Percentiles rank a stretch among this genome's conserved stretches.
Conservation (phyloP, 2,329 filamentous ascomycete species). For the Talaromyces sp. region DNA sequence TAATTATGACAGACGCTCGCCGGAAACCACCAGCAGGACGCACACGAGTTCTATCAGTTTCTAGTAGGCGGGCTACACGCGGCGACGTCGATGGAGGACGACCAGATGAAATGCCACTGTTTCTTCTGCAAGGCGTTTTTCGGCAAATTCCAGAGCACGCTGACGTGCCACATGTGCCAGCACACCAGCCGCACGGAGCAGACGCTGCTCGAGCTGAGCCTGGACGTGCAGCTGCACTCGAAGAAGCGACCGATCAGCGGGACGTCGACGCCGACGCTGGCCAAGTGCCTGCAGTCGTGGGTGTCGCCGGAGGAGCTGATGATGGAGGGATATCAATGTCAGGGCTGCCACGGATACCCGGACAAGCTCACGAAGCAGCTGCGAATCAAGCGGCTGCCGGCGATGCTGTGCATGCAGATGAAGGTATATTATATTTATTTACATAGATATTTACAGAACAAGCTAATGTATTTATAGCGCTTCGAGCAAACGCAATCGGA, state of each 20-base stretch:
- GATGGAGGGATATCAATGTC: constrained; percentile 77
- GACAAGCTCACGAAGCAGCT: constrained; percentile 81
- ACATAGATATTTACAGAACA: neutral
- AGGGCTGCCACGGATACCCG: constrained; percentile 65
- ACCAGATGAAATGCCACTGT: constrained; percentile 62
- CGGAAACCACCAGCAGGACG: constrained; percentile 92
- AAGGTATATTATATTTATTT: constrained; percentile 54
- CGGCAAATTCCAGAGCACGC: constrained; percentile 82
- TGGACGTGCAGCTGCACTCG: constrained; percentile 75
- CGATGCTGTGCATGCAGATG: constrained; percentile 84
- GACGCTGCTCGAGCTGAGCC: constrained; percentile 82
- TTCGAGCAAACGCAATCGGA: constrained; percentile 73
- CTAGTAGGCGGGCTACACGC: constrained; percentile 80
- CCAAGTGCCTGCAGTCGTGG: constrained; percentile 80
- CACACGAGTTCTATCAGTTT: constrained; percentile 96
- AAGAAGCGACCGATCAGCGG: constrained; percentile 43
- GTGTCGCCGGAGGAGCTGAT: constrained; percentile 72
- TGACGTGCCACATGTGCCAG: constrained; percentile 82
- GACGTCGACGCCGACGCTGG: constrained; percentile 52
- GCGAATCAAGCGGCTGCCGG: constrained; percentile 77
- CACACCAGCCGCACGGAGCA: constrained; percentile 79
- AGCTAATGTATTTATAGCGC: constrained; percentile 36
- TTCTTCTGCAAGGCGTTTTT: constrained; percentile 94
- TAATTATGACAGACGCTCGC: constrained; percentile 57
- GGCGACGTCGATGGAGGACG: constrained; percentile 42